phyloP scores from a whole-genome alignment of 352 stramenopile species.

The Saprolegnia diclina region DNA sequence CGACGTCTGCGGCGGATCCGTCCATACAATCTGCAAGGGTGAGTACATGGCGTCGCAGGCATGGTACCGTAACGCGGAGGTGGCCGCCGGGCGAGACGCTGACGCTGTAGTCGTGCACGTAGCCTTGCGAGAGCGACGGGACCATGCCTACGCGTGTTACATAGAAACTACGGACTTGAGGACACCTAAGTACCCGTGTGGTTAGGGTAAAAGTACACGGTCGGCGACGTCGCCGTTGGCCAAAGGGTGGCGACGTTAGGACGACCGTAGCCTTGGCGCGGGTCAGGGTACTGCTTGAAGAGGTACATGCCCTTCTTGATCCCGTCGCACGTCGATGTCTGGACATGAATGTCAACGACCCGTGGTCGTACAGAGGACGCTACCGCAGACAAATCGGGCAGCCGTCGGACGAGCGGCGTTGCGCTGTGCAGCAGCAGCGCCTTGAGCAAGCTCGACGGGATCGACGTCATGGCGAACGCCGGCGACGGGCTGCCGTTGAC shows the following conservation, averaged over 20 bases:
- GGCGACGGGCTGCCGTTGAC: constrained; percentile 53
- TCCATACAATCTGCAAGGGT: constrained; percentile 67
- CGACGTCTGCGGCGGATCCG: constrained; percentile 47
- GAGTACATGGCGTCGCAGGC: no score
- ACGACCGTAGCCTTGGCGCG: constrained; percentile 73
- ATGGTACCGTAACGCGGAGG: constrained; percentile 43
- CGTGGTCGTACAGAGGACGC: neutral
- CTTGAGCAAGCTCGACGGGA: constrained; percentile 74
- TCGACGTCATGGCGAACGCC: constrained; percentile 46
- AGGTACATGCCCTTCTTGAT: constrained; percentile 35
- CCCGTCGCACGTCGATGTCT: constrained; percentile 50
- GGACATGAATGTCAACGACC: constrained; percentile 32
- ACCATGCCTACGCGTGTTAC: neutral
- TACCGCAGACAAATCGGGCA: constrained; percentile 27
- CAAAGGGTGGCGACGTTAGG: constrained; percentile 56
- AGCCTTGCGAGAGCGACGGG: neutral
- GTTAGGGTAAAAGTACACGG: constrained; percentile 35
- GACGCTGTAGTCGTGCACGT: constrained; percentile 33
- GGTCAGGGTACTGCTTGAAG: constrained; percentile 49
- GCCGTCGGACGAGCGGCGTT: constrained; percentile 46
- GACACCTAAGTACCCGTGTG: constrained; percentile 29
- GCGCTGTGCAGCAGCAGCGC: constrained; percentile 77
- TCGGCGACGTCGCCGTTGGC: constrained; percentile 27
- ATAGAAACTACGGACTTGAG: no score
- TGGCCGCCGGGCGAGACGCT: constrained; percentile 47